Evolutionary conservation across 1,139 yeast species (phyloP).

Genomic region (Geotrichum bryndzae): DNA sequence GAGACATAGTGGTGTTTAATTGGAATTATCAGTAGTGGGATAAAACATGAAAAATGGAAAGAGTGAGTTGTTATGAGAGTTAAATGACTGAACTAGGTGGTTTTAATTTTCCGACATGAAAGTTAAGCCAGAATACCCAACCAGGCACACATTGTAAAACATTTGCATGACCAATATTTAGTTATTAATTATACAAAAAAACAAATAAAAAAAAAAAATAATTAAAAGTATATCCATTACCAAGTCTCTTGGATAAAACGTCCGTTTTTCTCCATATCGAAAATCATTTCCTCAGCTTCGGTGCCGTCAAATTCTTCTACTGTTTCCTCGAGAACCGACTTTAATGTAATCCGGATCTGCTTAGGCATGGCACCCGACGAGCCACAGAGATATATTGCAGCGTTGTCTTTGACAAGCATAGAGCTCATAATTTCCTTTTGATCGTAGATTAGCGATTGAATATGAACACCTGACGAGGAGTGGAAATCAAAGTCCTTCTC

Average conservation of each 20-base stretch:
- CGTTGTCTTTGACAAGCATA: slow-evolving; percentile 46
- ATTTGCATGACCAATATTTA: not conserved
- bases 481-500: not conserved
- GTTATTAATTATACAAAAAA: not conserved
- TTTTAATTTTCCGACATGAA: not conserved
- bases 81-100: not conserved
- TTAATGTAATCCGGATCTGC: slow-evolving; percentile 72
- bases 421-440: slow-evolving; percentile 44
- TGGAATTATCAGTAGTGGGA: not conserved
- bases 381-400: slow-evolving; percentile 75
- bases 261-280: slow-evolving; percentile 57
- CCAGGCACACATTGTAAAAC: not conserved
- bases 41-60: not conserved
- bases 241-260: slow-evolving; percentile 89
- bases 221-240: slow-evolving; percentile 37
- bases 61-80: not conserved
- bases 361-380: slow-evolving; percentile 94
- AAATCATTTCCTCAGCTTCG: slow-evolving; percentile 48
- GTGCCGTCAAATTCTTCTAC: slow-evolving; percentile 37
- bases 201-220: not conserved
- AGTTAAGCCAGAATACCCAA: not conserved
- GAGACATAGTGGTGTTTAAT: not conserved
- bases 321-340: slow-evolving; percentile 49
- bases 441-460: slow-evolving; percentile 60
- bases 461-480: slow-evolving; percentile 44